A percentile compares a stretch with the other conserved stretches of the same genome.
Evolutionary conservation across 73 alveolate species (phyloP).

Genomic region (Diophrys sp.): DNA sequence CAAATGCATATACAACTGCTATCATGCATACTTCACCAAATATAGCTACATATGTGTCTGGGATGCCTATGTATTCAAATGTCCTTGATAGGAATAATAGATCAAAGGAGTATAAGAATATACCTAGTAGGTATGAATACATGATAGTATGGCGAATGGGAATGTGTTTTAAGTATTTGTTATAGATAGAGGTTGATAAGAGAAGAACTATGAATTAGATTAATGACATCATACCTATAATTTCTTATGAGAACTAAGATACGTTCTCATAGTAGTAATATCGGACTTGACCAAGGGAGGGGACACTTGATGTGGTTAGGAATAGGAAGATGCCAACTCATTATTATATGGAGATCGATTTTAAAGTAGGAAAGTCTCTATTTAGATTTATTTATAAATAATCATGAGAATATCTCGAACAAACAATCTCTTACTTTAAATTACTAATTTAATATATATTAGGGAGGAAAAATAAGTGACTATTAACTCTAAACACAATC

Average conservation of each 20-base stretch:
- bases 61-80: neutral
- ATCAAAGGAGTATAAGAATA: neutral
- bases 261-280: slow-evolving; percentile 25
- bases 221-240: neutral
- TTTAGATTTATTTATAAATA: too few species aligned
- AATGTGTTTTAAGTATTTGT: neutral
- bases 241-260: slow-evolving; percentile 8
- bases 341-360: too few species aligned
- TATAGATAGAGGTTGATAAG: slow-evolving; percentile 2
- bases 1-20: neutral
- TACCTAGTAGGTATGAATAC: neutral
- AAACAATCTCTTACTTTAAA: too few species aligned
- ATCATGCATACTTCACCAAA: neutral
- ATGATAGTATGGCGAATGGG: neutral
- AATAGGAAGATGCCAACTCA: slow-evolving; percentile 17
- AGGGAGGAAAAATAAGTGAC: too few species aligned
- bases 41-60: neutral
- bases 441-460: too few species aligned
- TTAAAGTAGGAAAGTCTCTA: too few species aligned
- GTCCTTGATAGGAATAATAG: neutral
- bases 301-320: slow-evolving; percentile 10
- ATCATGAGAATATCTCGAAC: too few species aligned
- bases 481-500: slow-evolving; percentile 10
- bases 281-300: slow-evolving; percentile 15
- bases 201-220: slow-evolving; percentile 8